phyloP scores from a whole-genome alignment of 306 rosid genomes.

The Gleditsia sinensis region DNA sequence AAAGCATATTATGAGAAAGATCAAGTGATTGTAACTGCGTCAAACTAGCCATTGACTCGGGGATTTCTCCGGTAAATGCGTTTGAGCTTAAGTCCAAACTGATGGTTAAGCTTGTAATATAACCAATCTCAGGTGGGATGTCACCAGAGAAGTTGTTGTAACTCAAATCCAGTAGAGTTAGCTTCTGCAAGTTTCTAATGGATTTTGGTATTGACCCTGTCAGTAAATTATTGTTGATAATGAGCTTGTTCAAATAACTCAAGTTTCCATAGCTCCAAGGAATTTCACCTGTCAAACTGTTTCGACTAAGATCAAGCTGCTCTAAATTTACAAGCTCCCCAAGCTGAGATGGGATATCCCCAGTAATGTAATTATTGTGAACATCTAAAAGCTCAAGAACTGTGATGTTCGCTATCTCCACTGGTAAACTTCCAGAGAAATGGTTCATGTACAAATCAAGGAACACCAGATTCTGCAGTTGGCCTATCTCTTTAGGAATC shows the following conservation, averaged over 20 bases:
- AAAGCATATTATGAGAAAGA: constrained; percentile 76
- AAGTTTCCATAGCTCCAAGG: constrained; percentile 89
- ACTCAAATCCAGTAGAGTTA: constrained; percentile 90
- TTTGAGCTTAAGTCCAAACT: constrained; percentile 88
- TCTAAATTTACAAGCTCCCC: constrained; percentile 88
- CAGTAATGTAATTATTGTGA: constrained; percentile 77
- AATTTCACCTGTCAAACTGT: constrained; percentile 78
- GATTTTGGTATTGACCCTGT: constrained; percentile 81
- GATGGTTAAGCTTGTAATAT: constrained; percentile 83
- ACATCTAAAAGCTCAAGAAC: constrained; percentile 90
- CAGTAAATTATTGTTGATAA: constrained; percentile 75
- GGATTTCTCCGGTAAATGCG: constrained; percentile 74
- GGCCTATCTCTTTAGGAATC: constrained; percentile 88
- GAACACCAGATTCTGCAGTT: constrained; percentile 83
- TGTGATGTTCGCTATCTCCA: constrained; percentile 81
- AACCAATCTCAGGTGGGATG: constrained; percentile 77
- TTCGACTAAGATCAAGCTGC: constrained; percentile 91
- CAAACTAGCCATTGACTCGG: constrained; percentile 66
- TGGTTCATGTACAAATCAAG: constrained; percentile 92
- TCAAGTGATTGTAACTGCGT: constrained; percentile 85
- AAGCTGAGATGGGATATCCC: constrained; percentile 70
- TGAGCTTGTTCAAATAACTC: constrained; percentile 89
- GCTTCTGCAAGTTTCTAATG: constrained; percentile 66
- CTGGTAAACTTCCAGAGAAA: constrained; percentile 77
- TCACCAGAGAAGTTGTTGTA: constrained; percentile 75